Percentiles rank a stretch among this genome's conserved stretches.
These are phyloP conservation scores for Cokeromyces recurvatus DNA, from an alignment of 371 early-diverging fungal genomes.

Conservation along the genomic window DNA sequence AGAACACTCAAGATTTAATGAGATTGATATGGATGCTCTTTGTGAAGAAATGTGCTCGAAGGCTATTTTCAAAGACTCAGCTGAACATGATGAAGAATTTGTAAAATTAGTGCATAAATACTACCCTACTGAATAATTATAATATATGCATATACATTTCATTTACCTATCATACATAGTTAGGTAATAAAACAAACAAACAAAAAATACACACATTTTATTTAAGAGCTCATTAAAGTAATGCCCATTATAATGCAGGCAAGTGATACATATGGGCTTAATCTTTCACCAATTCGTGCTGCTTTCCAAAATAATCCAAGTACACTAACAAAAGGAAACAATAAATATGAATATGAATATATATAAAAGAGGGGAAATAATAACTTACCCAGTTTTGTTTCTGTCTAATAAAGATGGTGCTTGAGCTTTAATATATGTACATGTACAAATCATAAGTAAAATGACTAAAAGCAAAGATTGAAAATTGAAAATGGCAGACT, in stretches of 20 bases:
- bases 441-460: slow-evolving; percentile 72
- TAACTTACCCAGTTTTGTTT: slow-evolving; percentile 61
- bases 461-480: slow-evolving; percentile 71
- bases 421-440: slow-evolving; percentile 70
- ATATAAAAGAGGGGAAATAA: not conserved
- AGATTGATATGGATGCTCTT: slow-evolving; percentile 48
- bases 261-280: slow-evolving; percentile 83
- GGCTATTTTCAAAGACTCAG: slow-evolving; percentile 30
- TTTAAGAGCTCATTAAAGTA: slow-evolving; percentile 50
- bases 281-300: slow-evolving; percentile 85
- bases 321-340: too few species aligned
- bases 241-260: slow-evolving; percentile 81
- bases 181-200: too few species aligned
- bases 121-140: slow-evolving; percentile 7
- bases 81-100: slow-evolving; percentile 11
- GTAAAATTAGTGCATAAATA: slow-evolving; percentile 3
- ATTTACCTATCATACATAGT: too few species aligned
- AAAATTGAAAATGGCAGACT: slow-evolving; percentile 82
- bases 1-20: slow-evolving; percentile 53
- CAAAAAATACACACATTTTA: too few species aligned
- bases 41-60: slow-evolving; percentile 57
- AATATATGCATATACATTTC: not conserved
- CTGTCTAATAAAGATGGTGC: slow-evolving; percentile 68
- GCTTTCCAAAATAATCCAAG: slow-evolving; percentile 89
- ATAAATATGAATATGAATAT: too few species aligned